These are phyloP conservation scores for Naumovozyma baii DNA, from an alignment of 805 yeast genomes.

Conservation along the genomic window DNA sequence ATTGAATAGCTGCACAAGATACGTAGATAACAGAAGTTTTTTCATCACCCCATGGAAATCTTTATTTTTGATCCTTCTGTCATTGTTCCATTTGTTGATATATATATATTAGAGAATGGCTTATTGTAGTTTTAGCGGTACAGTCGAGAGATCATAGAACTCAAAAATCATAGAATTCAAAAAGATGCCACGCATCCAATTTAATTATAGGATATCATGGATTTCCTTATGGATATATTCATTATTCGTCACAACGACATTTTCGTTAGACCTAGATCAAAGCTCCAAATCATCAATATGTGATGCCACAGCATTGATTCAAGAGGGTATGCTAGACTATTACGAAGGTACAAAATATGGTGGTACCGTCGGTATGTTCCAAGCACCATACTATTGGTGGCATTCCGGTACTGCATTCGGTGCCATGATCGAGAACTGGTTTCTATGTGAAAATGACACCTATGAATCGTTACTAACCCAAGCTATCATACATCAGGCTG, in stretches of 20 bases:
- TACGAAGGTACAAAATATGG: constrained; percentile 59
- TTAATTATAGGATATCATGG: neutral
- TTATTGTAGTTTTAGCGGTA: no score
- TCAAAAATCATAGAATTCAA: no score
- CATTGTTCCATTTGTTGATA: no score
- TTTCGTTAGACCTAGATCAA: neutral
- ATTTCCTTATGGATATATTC: neutral
- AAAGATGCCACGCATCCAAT: neutral
- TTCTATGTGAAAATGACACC: constrained; percentile 54
- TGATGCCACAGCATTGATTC: constrained; percentile 38
- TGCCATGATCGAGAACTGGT: constrained; percentile 65
- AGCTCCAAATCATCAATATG: neutral
- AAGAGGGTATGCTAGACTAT: constrained; percentile 66
- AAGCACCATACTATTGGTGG: constrained; percentile 92
- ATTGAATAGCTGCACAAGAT: no score
- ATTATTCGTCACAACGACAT: neutral
- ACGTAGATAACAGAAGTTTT: no score
- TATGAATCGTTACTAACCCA: constrained; percentile 45
- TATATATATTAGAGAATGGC: no score
- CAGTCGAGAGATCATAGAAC: no score
- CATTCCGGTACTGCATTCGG: constrained; percentile 94
- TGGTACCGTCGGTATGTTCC: constrained; percentile 74
- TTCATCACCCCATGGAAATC: no score
- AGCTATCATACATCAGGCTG: constrained; percentile 61
- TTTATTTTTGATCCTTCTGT: no score